A percentile compares a stretch with the other conserved stretches of the same genome.
Conservation (phyloP, 306 rosid genomes). For the Phaseolus lunatus region DNA sequence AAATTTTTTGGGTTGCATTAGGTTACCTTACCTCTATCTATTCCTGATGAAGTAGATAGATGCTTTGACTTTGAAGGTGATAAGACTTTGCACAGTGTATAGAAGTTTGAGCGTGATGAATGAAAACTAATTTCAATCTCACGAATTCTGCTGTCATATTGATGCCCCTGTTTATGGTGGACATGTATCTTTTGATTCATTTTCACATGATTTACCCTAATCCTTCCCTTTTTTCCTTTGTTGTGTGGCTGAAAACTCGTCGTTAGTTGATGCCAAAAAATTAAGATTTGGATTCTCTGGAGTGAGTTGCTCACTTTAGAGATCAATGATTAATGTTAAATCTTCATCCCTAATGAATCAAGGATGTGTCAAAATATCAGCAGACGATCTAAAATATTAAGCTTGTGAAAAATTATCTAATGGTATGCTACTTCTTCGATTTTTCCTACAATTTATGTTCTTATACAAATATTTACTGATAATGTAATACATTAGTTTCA, state of each 20-base stretch:
- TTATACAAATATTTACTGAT: background rate
- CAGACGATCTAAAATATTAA: background rate
- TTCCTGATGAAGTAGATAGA: conserved; percentile 41
- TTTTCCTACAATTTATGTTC: background rate
- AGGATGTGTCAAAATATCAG: background rate
- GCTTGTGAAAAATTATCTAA: background rate
- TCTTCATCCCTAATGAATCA: background rate
- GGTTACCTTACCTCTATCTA: conserved; percentile 34
- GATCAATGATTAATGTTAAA: too few species aligned
- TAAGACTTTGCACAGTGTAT: conserved; percentile 44
- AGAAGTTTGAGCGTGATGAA: conserved; percentile 43
- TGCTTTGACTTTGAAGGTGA: conserved; percentile 29
- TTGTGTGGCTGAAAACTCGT: background rate
- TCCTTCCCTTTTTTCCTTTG: background rate
- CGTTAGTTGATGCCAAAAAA: background rate
- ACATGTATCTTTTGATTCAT: background rate
- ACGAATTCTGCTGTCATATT: background rate
- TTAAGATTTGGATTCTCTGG: background rate
- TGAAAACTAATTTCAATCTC: conserved; percentile 32
- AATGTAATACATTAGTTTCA: background rate
- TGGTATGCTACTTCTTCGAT: background rate
- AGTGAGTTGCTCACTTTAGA: too few species aligned
- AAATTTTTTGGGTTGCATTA: conserved; percentile 35
- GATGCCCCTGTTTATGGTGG: conserved; percentile 5
- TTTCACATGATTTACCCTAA: conserved; percentile 10